Evolutionary conservation across 139 green algal species (phyloP), one percentile per base, ranked within the genome.

Genomic region (Chlamydomonas sphaeroides): DNA sequence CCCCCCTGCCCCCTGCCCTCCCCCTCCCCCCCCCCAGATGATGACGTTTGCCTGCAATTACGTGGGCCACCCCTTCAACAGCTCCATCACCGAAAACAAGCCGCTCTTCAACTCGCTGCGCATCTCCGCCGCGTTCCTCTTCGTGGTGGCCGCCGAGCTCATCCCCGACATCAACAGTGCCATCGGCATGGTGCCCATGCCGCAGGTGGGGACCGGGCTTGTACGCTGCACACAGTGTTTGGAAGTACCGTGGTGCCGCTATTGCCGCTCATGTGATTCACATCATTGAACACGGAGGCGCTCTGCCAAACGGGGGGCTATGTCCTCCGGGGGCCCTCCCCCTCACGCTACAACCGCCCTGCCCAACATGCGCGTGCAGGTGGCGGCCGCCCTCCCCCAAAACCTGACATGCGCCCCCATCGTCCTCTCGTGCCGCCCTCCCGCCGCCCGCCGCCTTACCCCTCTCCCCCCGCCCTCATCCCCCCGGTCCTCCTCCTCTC

Each of bases 1-100:
- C 48, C n/a, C 28, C 15, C 28, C 45, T 21, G n/a, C 69, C 69
- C 32, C 66, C 45, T 61, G 45, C 45, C 28, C 61, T 17, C 33
- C 49, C 45, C 32, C 28, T 8, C 11, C 63, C 2, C 20, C 5
- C 21, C 32, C 7, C 28, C 86, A 93, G 88, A 92, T 96, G n/a
- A 93, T 89, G 69, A 99, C 96, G 18, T 99, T 99, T 87, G 93
- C 92, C 0, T 95, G 98, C 68, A 99, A 99, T 91, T 99, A 99
- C 87, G 91, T 98, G 49, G 97, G 96, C 26, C 87, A 94, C 71
- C 97, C 97, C 23, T 98, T 98, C 92, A 98, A 96, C 91, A 93
- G 91, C 7, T 86, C 91, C 8, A 89, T 99, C 41, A 36, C n/a
- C 2, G 88, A 97, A 74, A 98, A 97, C 85, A 84, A 68, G 65